These are phyloP conservation scores for Apiospora koreana DNA, from an alignment of 2,329 filamentous ascomycete genomes.

Conservation along the genomic window DNA sequence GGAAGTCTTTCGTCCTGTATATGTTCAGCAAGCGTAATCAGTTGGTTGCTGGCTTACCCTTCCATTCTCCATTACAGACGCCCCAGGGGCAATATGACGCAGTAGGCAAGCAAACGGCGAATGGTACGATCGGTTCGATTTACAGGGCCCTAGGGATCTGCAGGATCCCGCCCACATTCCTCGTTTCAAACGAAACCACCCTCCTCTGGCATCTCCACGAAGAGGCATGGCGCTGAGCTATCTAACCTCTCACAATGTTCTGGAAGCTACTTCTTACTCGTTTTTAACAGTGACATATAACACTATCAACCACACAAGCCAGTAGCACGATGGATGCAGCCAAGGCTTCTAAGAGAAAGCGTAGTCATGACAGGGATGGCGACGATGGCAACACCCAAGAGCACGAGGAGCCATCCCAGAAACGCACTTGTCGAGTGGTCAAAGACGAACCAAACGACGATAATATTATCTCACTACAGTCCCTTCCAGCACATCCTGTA, in stretches of 20 bases:
- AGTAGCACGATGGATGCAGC: neutral
- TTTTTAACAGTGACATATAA: neutral
- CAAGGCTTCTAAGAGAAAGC: neutral
- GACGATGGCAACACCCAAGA: neutral
- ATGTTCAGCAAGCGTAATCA: too few relatives aligned
- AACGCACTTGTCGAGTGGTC: neutral
- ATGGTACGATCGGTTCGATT: neutral
- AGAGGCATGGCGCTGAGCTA: neutral
- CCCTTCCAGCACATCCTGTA: neutral
- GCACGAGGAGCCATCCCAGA: neutral
- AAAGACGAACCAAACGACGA: neutral
- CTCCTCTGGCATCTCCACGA: neutral
- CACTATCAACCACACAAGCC: too few relatives aligned
- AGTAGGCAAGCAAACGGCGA: neutral
- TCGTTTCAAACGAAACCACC: neutral
- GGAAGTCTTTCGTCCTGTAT: too few relatives aligned
- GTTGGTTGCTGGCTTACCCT: too few relatives aligned
- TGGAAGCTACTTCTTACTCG: neutral
- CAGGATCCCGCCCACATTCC: neutral
- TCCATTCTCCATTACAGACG: too few relatives aligned
- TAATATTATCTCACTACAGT: neutral
- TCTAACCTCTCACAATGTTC: neutral
- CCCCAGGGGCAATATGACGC: neutral
- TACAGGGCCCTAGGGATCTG: neutral
- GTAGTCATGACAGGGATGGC: neutral